phyloP scores from a whole-genome alignment of 495 filamentous ascomycete genomes.

The Chaetomidium leptoderma region DNA sequence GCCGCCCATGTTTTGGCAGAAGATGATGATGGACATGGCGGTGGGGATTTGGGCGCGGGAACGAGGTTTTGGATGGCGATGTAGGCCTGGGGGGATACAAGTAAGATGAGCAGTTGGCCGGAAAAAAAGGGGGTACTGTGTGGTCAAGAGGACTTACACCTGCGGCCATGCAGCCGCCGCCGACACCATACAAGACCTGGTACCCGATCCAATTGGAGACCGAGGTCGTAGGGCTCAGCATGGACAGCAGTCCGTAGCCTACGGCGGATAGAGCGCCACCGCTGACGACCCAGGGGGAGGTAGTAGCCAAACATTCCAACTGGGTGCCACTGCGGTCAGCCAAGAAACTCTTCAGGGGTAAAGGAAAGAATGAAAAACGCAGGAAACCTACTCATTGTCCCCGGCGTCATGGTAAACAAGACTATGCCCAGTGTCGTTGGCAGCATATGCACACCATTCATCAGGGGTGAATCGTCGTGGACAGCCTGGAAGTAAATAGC shows the following conservation, averaged over 20 bases:
- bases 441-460: constrained; percentile 40
- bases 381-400: constrained; percentile 42
- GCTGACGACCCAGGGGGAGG: constrained; percentile 27
- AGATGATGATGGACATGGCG: constrained; percentile 44
- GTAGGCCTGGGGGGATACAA: constrained; percentile 23
- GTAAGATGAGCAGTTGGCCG: neutral
- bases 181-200: constrained; percentile 44
- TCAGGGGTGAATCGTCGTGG: constrained; percentile 42
- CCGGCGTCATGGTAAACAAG: constrained; percentile 37
- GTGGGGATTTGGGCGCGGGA: constrained; percentile 37
- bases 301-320: constrained; percentile 23
- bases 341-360: no score
- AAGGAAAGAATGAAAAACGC: no score
- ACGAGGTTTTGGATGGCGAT: constrained; percentile 46
- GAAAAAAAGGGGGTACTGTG: no score
- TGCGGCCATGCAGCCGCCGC: constrained; percentile 32
- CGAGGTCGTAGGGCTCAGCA: constrained; percentile 29
- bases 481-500: constrained; percentile 65
- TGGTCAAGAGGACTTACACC: neutral
- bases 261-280: constrained; percentile 22
- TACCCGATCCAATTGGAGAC: constrained; percentile 47
- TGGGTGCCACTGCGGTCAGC: neutral
- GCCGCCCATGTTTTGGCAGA: constrained; percentile 39
- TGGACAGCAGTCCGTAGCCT: constrained; percentile 40
- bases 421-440: neutral